Base-by-base conservation (phyloP, 2,329 filamentous ascomycete genomes). In the Biscogniauxia marginata region DNA sequence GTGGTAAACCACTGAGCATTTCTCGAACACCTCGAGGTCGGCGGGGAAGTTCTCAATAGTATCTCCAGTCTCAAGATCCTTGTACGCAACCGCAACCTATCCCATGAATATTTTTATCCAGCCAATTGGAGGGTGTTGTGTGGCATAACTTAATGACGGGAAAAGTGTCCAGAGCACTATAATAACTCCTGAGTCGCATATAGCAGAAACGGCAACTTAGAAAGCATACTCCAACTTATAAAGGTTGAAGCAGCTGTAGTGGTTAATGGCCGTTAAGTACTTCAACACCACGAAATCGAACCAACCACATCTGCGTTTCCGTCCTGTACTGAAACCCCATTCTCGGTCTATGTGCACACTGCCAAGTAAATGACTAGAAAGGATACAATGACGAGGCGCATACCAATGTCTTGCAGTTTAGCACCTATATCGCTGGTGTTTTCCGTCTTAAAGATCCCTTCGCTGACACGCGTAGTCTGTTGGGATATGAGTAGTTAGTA, bases 241-340 rank as follows among this genome's bases (percentile, higher is more conserved):
- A 73, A 79, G 49, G 78, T 86, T 85, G 52, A 86, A 69, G 46
- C 77, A 73, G 0, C 84, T 85, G 74, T 90, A 90, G 75, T 87
- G 80, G 75, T 90, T 90, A 70, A 88, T 78, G 48, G 79, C 75
- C 58, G 78, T 72, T 8, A 71, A 86, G 76, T 88, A 89, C 70
- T 87, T 86, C 60, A 89, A 72, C 6, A 89, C 81, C 30, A 89
- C 85, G 4, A 90, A 78, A 65, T 90, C 87, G 46, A 88, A 76
- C 72, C 79, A 83, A 23, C 83, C 84, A 63, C 84, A 86, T 54
- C 84, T 75, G 34, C 84, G 76, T 64, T 74, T 80, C 45, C 84
- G 78, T 34, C 83, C 83, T 3, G 83, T 64, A 7, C 55, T 61
- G 1, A 58, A 53, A 44, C 55, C 61, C 54, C 57, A 61, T 44